A percentile compares a stretch with the other conserved stretches of the same genome.
Conservation (phyloP, 176 grass and related monocot species). For the Eleusine indica region DNA sequence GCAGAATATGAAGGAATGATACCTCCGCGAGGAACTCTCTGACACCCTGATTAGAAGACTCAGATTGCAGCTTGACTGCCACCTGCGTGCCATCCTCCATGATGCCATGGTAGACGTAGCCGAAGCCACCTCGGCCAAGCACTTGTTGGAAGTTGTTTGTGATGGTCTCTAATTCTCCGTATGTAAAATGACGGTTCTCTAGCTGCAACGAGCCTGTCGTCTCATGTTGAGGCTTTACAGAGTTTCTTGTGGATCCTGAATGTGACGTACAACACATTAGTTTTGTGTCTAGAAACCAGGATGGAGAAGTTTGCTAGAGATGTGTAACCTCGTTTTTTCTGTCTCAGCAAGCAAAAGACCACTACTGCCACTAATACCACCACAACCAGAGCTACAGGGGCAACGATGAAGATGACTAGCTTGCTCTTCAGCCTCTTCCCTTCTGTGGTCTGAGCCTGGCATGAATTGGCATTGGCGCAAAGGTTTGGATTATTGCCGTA, state of each 20-base stretch:
- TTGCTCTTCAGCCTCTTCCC: conserved; percentile 27
- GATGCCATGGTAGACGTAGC: conserved; percentile 48
- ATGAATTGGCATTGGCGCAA: conserved; percentile 35
- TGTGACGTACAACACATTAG: neutral
- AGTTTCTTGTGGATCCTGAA: conserved; percentile 11
- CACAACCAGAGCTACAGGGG: conserved; percentile 34
- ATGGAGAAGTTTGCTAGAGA: neutral
- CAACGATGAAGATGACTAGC: conserved; percentile 34
- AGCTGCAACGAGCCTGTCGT: conserved; percentile 14
- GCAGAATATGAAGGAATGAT: neutral
- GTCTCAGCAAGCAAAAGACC: conserved; percentile 2
- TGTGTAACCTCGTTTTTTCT: conserved; percentile 26
- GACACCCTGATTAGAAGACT: conserved; percentile 47
- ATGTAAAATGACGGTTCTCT: conserved; percentile 57
- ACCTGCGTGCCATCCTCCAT: conserved; percentile 56
- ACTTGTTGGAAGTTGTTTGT: conserved; percentile 51
- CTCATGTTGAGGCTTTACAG: conserved; percentile 36
- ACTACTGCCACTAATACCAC: conserved; percentile 17
- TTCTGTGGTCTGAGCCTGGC: neutral
- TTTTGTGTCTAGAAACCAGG: neutral
- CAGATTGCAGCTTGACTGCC: conserved; percentile 50
- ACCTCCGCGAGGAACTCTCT: conserved; percentile 68
- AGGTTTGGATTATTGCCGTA: conserved; percentile 42
- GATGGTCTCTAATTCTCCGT: conserved; percentile 50
- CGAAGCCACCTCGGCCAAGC: conserved; percentile 56